Percentiles rank a stretch among this genome's conserved stretches.
These are phyloP conservation scores for Oldenlandia corymbosa DNA, from an alignment of 257 asterid genomes.

Conservation along the genomic window DNA sequence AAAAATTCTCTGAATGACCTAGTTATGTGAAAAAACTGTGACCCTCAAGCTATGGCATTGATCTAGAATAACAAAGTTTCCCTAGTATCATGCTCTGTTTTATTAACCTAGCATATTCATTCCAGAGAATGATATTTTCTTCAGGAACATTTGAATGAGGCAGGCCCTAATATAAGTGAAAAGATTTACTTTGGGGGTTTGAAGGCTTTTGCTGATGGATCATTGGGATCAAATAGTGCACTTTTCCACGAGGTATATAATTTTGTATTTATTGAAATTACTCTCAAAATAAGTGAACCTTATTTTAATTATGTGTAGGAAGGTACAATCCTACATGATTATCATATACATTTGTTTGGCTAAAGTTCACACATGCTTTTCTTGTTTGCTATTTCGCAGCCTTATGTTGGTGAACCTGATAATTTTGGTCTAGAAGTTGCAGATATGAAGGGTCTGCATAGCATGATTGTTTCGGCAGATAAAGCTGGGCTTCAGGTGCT, in stretches of 20 bases:
- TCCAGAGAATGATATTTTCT: neutral
- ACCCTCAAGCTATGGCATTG: too few species aligned
- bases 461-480: slow-evolving; percentile 69
- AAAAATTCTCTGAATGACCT: too few species aligned
- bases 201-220: slow-evolving; percentile 92
- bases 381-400: slow-evolving; percentile 35
- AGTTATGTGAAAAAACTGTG: too few species aligned
- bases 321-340: neutral
- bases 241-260: slow-evolving; percentile 61
- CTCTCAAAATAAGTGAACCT: neutral
- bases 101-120: slow-evolving; percentile 2
- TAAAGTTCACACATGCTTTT: neutral
- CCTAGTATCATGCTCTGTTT: neutral
- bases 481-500: slow-evolving; percentile 86
- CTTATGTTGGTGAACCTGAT: slow-evolving; percentile 67
- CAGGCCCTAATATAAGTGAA: slow-evolving; percentile 62
- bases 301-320: neutral
- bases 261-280: neutral
- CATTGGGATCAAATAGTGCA: slow-evolving; percentile 94
- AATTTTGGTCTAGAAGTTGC: slow-evolving; percentile 75
- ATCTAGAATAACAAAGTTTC: too few species aligned
- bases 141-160: slow-evolving; percentile 53
- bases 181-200: slow-evolving; percentile 95
- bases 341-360: neutral
- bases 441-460: slow-evolving; percentile 48